Evolutionary conservation across 2,329 filamentous ascomycete species (phyloP).

Genomic region (Catunica adiposa): DNA sequence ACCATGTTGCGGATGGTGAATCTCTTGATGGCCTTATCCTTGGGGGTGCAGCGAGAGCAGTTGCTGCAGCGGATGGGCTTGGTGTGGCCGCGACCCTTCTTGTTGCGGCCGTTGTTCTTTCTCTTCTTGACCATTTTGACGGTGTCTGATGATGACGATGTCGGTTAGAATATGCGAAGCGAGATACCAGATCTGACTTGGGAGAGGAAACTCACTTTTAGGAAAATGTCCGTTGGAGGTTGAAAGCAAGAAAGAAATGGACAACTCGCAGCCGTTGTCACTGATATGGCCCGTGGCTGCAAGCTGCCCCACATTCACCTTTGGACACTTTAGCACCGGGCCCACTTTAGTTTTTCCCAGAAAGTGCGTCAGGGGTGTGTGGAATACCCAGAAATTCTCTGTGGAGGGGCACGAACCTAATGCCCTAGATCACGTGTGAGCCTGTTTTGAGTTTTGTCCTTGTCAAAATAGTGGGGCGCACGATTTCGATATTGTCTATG

Average conservation of each 20-base stretch:
- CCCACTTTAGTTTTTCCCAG: slow-evolving; percentile 6
- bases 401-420: slow-evolving; percentile 14
- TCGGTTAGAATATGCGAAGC: slow-evolving; percentile 20
- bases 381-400: neutral
- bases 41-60: slow-evolving; percentile 75
- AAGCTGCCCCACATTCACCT: neutral
- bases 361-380: slow-evolving; percentile 1
- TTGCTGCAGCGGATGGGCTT: slow-evolving; percentile 83
- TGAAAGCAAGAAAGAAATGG: slow-evolving; percentile 10
- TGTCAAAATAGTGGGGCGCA: slow-evolving; percentile 16
- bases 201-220: slow-evolving; percentile 14
- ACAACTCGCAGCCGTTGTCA: neutral
- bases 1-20: slow-evolving; percentile 99
- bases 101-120: slow-evolving; percentile 84
- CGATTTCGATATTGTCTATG: slow-evolving; percentile 13
- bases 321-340: slow-evolving; percentile 3
- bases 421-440: slow-evolving; percentile 15
- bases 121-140: slow-evolving; percentile 57
- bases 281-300: slow-evolving; percentile 8
- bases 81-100: slow-evolving; percentile 99
- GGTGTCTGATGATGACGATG: slow-evolving; percentile 29
- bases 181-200: slow-evolving; percentile 10
- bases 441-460: neutral
- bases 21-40: slow-evolving; percentile 99
- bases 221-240: slow-evolving; percentile 14